Conservation (phyloP, 257 asterid species). For the Prunella vulgaris region DNA sequence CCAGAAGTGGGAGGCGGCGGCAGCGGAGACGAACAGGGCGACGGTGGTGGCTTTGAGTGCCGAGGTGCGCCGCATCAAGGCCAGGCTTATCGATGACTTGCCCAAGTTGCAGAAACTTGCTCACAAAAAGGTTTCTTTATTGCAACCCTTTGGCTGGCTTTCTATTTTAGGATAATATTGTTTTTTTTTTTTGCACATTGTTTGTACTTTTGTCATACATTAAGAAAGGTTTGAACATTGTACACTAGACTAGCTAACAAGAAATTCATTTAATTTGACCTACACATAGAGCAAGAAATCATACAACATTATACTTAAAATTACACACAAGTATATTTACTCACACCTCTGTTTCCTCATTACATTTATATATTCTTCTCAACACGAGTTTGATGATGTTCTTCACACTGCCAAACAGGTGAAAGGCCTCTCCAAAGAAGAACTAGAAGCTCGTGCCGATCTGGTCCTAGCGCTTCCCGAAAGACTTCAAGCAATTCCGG, state of each 20-base stretch:
- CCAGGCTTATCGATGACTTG: slow-evolving; percentile 69
- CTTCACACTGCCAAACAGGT: slow-evolving; percentile 59
- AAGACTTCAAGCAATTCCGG: slow-evolving; percentile 69
- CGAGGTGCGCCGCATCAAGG: slow-evolving; percentile 85
- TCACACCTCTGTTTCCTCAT: not conserved
- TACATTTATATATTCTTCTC: too few species aligned
- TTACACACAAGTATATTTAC: not conserved
- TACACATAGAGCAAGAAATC: not conserved
- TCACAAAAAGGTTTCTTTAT: slow-evolving; percentile 62
- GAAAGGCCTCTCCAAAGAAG: slow-evolving; percentile 66
- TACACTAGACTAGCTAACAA: slow-evolving; percentile 8
- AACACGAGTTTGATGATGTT: not conserved
- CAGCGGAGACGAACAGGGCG: slow-evolving; percentile 76
- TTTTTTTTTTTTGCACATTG: not conserved
- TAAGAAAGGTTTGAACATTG: not conserved
- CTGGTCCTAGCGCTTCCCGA: slow-evolving; percentile 64
- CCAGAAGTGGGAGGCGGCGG: slow-evolving; percentile 61
- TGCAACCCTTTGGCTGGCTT: too few species aligned
- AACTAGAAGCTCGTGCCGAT: slow-evolving; percentile 61
- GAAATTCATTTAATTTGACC: not conserved
- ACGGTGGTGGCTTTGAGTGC: slow-evolving; percentile 82
- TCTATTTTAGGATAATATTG: not conserved
- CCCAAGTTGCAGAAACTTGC: slow-evolving; percentile 80
- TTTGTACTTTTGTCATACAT: not conserved
- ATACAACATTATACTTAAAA: not conserved